Percentiles rank a stretch among this genome's conserved stretches.
These are phyloP conservation scores for Phialophora verrucosa DNA, from an alignment of 2,329 filamentous ascomycete species.

Conservation along the genomic window DNA sequence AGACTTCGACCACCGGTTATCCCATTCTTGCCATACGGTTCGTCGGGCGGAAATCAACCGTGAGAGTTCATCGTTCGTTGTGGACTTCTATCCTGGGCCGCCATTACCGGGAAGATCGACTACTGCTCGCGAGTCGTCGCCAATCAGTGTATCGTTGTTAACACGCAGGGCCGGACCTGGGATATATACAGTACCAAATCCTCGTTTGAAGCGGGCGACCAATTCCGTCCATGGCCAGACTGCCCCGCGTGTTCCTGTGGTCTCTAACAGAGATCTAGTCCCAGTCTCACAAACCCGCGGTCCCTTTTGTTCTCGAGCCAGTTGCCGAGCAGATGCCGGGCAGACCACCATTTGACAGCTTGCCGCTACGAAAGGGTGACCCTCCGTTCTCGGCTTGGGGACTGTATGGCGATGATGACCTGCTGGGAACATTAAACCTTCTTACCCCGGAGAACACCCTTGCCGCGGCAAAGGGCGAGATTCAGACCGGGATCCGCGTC, in stretches of 20 bases:
- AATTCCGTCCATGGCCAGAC: neutral
- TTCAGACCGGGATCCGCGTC: conserved; percentile 44
- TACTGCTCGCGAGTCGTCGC: neutral
- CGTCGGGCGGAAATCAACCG: neutral
- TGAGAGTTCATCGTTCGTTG: neutral
- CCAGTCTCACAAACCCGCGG: neutral
- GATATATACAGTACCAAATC: neutral
- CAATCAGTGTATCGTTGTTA: neutral
- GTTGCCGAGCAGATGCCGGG: neutral
- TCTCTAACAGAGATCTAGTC: neutral
- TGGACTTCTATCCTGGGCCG: neutral
- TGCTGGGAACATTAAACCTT: conserved; percentile 61
- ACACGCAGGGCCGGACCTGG: neutral
- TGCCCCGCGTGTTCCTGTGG: neutral
- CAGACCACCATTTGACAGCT: conserved; percentile 37
- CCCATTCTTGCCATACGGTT: neutral
- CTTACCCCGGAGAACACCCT: conserved; percentile 54
- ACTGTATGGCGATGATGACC: conserved; percentile 57
- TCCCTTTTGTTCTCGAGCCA: too few relatives aligned
- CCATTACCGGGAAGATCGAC: too few relatives aligned
- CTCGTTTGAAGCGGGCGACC: neutral
- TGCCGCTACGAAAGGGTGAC: conserved; percentile 56
- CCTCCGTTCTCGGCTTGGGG: conserved; percentile 57
- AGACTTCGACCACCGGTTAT: neutral
- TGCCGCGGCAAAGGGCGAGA: conserved; percentile 50